These are phyloP conservation scores for Schizophyllum commune DNA, from an alignment of 1,284 basidiomycete genomes.

Conservation along the genomic window DNA sequence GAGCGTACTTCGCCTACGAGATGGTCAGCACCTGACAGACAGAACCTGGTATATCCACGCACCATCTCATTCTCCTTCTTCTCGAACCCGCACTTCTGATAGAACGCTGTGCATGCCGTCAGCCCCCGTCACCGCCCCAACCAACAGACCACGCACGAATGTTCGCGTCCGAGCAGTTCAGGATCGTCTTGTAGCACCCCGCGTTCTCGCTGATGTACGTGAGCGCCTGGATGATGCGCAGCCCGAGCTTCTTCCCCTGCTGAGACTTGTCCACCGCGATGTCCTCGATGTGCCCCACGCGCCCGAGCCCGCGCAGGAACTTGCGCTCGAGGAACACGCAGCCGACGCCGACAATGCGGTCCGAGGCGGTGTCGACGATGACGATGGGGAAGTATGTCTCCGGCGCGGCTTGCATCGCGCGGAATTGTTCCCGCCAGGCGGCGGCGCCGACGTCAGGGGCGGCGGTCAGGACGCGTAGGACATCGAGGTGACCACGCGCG, in stretches of 20 bases:
- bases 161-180: slow-evolving; percentile 91
- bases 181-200: slow-evolving; percentile 92
- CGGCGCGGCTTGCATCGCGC: slow-evolving; percentile 43
- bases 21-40: background rate
- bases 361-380: slow-evolving; percentile 67
- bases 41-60: slow-evolving; percentile 9
- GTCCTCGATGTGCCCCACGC: slow-evolving; percentile 94
- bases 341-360: slow-evolving; percentile 81
- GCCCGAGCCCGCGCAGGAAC: slow-evolving; percentile 77
- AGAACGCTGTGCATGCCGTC: slow-evolving; percentile 66
- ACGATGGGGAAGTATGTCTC: slow-evolving; percentile 82
- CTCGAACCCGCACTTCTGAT: slow-evolving; percentile 90
- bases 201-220: slow-evolving; percentile 69
- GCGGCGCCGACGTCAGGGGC: slow-evolving; percentile 71
- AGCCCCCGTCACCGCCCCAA: slow-evolving; percentile 7
- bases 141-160: slow-evolving; percentile 59
- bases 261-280: slow-evolving; percentile 85
- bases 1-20: slow-evolving; percentile 45
- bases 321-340: slow-evolving; percentile 88
- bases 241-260: slow-evolving; percentile 88
- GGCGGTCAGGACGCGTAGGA: slow-evolving; percentile 76
- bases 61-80: slow-evolving; percentile 92
- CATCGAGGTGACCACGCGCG: slow-evolving; percentile 72
- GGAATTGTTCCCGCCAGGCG: slow-evolving; percentile 66
- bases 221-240: slow-evolving; percentile 81